Evolutionary conservation across 2,329 filamentous ascomycete genomes (phyloP).

Genomic region (Hypocrella siamensis): DNA sequence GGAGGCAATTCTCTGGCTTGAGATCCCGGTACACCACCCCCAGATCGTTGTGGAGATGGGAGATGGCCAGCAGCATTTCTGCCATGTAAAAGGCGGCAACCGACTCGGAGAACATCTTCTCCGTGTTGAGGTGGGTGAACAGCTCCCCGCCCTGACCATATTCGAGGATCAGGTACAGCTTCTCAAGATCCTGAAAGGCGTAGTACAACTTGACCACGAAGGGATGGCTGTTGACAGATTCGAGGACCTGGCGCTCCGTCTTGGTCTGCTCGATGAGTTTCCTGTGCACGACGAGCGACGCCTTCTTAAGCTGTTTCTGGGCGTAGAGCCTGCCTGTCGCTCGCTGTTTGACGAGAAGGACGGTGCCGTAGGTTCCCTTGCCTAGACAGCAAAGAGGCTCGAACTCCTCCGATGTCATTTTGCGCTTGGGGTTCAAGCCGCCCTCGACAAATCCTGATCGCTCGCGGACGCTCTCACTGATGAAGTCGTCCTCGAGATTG

Average conservation of each 20-base stretch:
- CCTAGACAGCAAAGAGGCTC: slow-evolving; percentile 82
- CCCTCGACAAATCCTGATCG: slow-evolving; percentile 32
- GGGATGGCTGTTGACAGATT: slow-evolving; percentile 89
- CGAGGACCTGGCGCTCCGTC: slow-evolving; percentile 86
- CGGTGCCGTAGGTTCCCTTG: slow-evolving; percentile 91
- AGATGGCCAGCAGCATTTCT: slow-evolving; percentile 87
- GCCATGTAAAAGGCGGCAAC: slow-evolving; percentile 96
- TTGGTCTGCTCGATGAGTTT: slow-evolving; percentile 94
- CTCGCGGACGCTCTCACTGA: slow-evolving; percentile 46
- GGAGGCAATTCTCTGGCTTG: slow-evolving; percentile 93
- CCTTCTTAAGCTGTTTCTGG: slow-evolving; percentile 98
- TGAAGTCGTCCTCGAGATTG: slow-evolving; percentile 68
- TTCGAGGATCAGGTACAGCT: slow-evolving; percentile 92
- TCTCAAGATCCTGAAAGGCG: slow-evolving; percentile 95
- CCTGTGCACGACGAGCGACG: slow-evolving; percentile 87
- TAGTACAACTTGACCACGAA: slow-evolving; percentile 98
- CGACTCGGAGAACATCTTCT: slow-evolving; percentile 88
- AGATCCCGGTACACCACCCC: slow-evolving; percentile 94
- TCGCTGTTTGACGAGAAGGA: slow-evolving; percentile 81
- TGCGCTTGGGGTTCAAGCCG: slow-evolving; percentile 43
- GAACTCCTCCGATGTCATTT: slow-evolving; percentile 88
- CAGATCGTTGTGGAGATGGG: slow-evolving; percentile 80
- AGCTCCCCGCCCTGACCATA: slow-evolving; percentile 95
- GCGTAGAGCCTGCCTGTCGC: slow-evolving; percentile 80
- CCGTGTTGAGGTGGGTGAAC: slow-evolving; percentile 84